phyloP scores from a whole-genome alignment of 768 basidiomycete genomes.

The Gloeostereum incarnatum region DNA sequence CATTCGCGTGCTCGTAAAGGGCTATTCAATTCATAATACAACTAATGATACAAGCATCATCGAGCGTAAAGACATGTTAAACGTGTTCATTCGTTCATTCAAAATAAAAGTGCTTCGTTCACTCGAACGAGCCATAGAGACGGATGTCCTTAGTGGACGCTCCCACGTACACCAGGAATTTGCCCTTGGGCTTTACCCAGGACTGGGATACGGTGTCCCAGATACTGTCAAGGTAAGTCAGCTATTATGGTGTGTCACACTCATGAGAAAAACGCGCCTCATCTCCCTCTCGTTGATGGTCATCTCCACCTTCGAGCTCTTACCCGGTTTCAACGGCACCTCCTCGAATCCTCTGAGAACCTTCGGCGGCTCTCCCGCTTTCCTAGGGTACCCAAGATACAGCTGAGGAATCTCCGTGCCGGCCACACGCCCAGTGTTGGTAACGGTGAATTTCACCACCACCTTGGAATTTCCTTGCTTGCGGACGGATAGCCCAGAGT shows the following conservation, averaged over 20 bases:
- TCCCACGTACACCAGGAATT: constrained; percentile 43
- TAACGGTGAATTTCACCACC: constrained; percentile 40
- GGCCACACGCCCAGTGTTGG: constrained; percentile 34
- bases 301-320: constrained; percentile 25
- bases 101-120: too few species aligned
- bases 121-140: too few species aligned
- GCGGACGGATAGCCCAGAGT: constrained; percentile 39
- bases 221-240: too few species aligned
- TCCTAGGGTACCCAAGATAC: constrained; percentile 39
- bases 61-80: too few species aligned
- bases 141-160: constrained; percentile 40
- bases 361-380: constrained; percentile 38
- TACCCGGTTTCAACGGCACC: constrained; percentile 26
- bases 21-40: too few species aligned
- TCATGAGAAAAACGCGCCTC: constrained; percentile 22
- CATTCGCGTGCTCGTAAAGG: too few species aligned
- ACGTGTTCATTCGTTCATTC: too few species aligned
- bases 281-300: constrained; percentile 30
- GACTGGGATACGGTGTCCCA: constrained; percentile 47
- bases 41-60: too few species aligned
- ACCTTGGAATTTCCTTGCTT: constrained; percentile 20
- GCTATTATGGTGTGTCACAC: background rate
- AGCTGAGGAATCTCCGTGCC: constrained; percentile 48
- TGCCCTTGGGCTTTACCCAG: constrained; percentile 42
- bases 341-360: constrained; percentile 48